Evolutionary conservation across 78 protist genomes (phyloP).

Genomic region (Diacronema lutheri): DNA sequence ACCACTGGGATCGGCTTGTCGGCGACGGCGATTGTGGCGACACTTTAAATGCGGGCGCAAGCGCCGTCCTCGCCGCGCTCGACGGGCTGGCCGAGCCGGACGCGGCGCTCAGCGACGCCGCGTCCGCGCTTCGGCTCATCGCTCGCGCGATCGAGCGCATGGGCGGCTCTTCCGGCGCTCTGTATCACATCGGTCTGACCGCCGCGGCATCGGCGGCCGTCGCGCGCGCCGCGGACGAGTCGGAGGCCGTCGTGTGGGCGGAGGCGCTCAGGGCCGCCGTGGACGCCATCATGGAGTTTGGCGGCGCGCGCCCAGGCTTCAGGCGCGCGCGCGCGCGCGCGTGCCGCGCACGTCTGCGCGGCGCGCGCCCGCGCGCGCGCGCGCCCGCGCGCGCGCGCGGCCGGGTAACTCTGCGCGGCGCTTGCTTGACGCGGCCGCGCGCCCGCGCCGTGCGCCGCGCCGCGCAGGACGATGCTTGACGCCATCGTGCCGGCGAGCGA

Average conservation of each 20-base stretch:
- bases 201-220: not conserved
- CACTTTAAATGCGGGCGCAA: not conserved
- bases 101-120: too few species aligned
- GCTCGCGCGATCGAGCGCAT: too few species aligned
- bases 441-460: not conserved
- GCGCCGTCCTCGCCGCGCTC: not conserved
- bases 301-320: not conserved
- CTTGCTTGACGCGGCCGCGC: too few species aligned
- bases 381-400: too few species aligned
- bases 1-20: not conserved
- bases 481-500: slow-evolving; percentile 50
- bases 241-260: not conserved
- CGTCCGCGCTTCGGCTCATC: too few species aligned
- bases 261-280: not conserved
- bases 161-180: not conserved
- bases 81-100: too few species aligned
- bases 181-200: not conserved
- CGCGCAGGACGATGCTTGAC: slow-evolving; percentile 48
- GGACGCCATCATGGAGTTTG: not conserved
- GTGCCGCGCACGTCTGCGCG: not conserved
- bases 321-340: not conserved
- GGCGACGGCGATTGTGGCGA: not conserved
- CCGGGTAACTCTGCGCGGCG: too few species aligned
- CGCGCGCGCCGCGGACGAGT: not conserved
- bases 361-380: too few species aligned